Conservation (phyloP, 2,329 filamentous ascomycete species). For the Sordariomycetes sp. region DNA sequence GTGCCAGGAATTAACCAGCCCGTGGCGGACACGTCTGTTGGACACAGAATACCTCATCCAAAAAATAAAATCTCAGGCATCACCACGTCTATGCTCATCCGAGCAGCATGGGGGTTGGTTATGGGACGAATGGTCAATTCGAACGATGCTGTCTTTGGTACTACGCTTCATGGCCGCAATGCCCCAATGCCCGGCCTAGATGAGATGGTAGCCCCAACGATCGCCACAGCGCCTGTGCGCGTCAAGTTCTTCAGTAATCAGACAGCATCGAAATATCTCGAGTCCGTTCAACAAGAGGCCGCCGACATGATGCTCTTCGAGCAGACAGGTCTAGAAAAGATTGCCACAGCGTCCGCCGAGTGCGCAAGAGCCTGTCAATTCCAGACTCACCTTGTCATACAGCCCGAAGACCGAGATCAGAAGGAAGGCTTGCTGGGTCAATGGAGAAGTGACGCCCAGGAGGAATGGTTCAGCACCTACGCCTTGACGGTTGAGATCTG, state of each 20-base stretch:
- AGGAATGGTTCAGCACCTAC: too few relatives aligned
- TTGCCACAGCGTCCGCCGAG: constrained; percentile 9
- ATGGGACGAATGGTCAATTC: constrained; percentile 23
- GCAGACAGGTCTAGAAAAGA: constrained; percentile 15
- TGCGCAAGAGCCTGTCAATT: constrained; percentile 8
- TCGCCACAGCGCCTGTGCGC: constrained; percentile 12
- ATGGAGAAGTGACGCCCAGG: too few relatives aligned
- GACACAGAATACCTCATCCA: not conserved
- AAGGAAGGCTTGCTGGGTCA: too few relatives aligned
- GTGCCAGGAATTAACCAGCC: not conserved
- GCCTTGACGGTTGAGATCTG: too few relatives aligned
- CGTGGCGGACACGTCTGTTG: not conserved
- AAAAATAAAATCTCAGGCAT: constrained; percentile 6
- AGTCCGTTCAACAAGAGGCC: constrained; percentile 9
- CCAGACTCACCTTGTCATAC: constrained; percentile 11
- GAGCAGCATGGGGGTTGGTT: constrained; percentile 20
- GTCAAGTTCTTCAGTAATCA: not conserved
- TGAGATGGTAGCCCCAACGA: constrained; percentile 14
- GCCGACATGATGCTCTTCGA: constrained; percentile 12
- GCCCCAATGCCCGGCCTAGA: constrained; percentile 14
- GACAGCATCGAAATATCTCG: not conserved
- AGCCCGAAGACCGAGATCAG: too few relatives aligned
- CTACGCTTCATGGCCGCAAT: constrained; percentile 15
- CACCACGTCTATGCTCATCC: constrained; percentile 12
- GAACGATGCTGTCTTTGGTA: constrained; percentile 19